phyloP scores from a whole-genome alignment of 2,329 filamentous ascomycete genomes.

The Venturia oleaginea region DNA sequence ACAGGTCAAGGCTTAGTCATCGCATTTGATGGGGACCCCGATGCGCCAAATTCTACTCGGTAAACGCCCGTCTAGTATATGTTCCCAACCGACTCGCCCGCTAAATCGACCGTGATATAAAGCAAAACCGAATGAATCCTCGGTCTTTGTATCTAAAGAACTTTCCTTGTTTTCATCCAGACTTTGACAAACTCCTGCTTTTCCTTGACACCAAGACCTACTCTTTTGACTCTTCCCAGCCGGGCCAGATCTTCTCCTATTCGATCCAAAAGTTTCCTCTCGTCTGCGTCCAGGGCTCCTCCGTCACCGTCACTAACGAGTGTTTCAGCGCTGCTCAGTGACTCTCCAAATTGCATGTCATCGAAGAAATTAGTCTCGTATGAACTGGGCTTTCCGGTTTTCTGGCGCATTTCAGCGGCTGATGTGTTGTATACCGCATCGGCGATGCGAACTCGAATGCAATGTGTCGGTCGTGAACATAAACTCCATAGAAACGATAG shows the following conservation, averaged over 20 bases:
- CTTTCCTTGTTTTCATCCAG: conserved; percentile 40
- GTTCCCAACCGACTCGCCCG: background rate
- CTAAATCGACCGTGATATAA: background rate
- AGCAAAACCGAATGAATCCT: background rate
- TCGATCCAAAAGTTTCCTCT: conserved; percentile 64
- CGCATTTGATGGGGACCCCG: too few species aligned
- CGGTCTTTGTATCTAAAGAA: background rate
- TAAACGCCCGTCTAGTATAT: background rate
- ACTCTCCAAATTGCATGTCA: conserved; percentile 28
- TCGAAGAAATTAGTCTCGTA: conserved; percentile 40
- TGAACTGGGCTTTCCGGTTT: conserved; percentile 18
- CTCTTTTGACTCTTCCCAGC: conserved; percentile 77
- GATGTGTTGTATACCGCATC: conserved; percentile 50
- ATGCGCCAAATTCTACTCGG: too few species aligned
- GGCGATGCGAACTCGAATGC: conserved; percentile 83
- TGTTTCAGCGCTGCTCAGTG: conserved; percentile 22
- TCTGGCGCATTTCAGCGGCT: background rate
- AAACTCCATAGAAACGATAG: conserved; percentile 74
- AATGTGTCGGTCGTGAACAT: conserved; percentile 75
- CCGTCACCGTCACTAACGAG: conserved; percentile 18
- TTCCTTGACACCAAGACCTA: conserved; percentile 73
- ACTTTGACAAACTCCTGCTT: conserved; percentile 74
- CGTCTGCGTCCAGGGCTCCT: conserved; percentile 38
- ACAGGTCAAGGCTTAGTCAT: background rate
- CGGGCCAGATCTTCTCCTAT: conserved; percentile 82